Conservation (phyloP, 345 rosid genomes). For the Hevea brasiliensis region DNA sequence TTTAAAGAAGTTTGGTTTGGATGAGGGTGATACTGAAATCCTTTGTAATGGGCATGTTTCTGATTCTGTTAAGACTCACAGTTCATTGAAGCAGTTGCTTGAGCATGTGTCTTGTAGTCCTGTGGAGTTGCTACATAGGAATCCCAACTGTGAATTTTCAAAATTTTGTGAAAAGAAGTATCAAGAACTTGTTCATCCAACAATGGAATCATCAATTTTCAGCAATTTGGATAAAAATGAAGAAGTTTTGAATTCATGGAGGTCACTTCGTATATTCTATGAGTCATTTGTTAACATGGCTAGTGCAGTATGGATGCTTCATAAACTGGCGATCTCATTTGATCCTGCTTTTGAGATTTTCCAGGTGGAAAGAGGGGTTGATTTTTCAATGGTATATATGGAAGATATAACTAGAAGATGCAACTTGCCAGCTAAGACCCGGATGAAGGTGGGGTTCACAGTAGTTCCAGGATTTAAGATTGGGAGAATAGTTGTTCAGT, state of each 20-base stretch:
- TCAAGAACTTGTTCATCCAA: conserved; percentile 77
- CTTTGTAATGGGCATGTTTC: conserved; percentile 34
- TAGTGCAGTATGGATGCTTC: conserved; percentile 79
- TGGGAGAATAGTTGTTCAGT: conserved; percentile 67
- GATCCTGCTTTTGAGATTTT: conserved; percentile 85
- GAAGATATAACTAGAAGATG: conserved; percentile 61
- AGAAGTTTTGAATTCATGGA: conserved; percentile 81
- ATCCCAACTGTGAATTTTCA: conserved; percentile 62
- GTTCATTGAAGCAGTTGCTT: conserved; percentile 59
- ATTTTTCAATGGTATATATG: conserved; percentile 80
- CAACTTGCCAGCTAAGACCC: conserved; percentile 32
- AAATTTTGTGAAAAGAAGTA: conserved; percentile 88
- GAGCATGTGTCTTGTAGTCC: conserved; percentile 80
- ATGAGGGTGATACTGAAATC: conserved; percentile 26
- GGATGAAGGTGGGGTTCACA: conserved; percentile 77
- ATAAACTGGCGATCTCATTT: conserved; percentile 74
- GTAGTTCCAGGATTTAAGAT: conserved; percentile 90
- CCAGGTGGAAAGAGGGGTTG: conserved; percentile 78
- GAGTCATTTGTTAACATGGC: conserved; percentile 85
- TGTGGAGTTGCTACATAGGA: conserved; percentile 70
- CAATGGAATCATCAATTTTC: conserved; percentile 87
- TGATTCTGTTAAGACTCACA: conserved; percentile 25
- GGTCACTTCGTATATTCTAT: conserved; percentile 63
- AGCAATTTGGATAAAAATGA: conserved; percentile 65
- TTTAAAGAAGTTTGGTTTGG: conserved; percentile 44